Evolutionary conservation across 768 basidiomycete genomes (phyloP).

Genomic region (Serendipita sp.): DNA sequence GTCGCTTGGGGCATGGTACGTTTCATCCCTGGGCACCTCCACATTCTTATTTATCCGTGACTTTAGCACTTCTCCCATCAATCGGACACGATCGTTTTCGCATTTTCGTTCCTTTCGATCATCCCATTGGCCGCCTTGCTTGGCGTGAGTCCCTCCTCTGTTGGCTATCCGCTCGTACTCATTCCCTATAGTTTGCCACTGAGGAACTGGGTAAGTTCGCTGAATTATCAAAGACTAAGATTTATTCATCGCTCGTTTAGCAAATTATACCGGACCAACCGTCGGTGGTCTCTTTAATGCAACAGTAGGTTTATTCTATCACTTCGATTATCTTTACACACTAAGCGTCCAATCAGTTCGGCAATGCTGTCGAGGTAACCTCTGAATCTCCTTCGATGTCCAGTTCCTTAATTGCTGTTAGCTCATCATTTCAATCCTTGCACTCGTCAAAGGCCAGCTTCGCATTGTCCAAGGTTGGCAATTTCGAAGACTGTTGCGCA

Average conservation of each 20-base stretch:
- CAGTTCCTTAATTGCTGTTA: conserved; percentile 16
- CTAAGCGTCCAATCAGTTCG: not conserved
- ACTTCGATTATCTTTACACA: too few species aligned
- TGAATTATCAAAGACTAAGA: too few species aligned
- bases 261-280: conserved; percentile 31
- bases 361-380: conserved; percentile 1
- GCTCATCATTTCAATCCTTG: conserved; percentile 29
- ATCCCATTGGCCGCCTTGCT: conserved; percentile 37
- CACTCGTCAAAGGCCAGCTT: conserved; percentile 30
- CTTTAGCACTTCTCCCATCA: conserved; percentile 27
- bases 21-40: not conserved
- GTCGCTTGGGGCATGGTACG: conserved; percentile 30
- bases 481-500: not conserved
- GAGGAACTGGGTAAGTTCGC: conserved; percentile 27
- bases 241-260: conserved; percentile 12
- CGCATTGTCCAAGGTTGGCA: conserved; percentile 31
- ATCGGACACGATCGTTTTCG: conserved; percentile 31
- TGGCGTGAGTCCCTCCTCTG: conserved; percentile 18
- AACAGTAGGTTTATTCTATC: conserved; percentile 29
- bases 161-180: not conserved
- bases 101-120: conserved; percentile 33
- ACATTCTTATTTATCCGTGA: not conserved
- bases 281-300: conserved; percentile 40
- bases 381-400: not conserved
- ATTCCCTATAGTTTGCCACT: conserved; percentile 27